These are phyloP conservation scores for Pseudopithomyces maydicus DNA, from an alignment of 2,329 filamentous ascomycete genomes.

Conservation along the genomic window DNA sequence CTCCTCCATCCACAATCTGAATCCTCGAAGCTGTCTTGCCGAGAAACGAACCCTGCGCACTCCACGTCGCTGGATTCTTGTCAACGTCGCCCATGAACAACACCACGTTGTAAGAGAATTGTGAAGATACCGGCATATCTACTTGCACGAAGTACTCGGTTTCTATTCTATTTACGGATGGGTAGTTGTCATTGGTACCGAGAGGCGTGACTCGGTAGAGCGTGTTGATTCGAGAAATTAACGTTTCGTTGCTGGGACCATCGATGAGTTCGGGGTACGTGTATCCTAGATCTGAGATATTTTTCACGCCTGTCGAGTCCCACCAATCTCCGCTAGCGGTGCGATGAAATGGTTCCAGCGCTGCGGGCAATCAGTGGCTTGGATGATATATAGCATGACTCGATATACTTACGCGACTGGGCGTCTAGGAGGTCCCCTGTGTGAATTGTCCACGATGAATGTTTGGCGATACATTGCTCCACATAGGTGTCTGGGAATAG, in stretches of 20 bases:
- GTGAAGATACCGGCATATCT: background rate
- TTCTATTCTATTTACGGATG: background rate
- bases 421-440: slow-evolving; percentile 48
- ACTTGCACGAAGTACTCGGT: background rate
- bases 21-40: background rate
- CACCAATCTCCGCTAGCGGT: slow-evolving; percentile 19
- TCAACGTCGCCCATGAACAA: background rate
- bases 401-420: slow-evolving; percentile 47
- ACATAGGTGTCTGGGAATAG: slow-evolving; percentile 41
- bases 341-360: slow-evolving; percentile 23
- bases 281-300: slow-evolving; percentile 19
- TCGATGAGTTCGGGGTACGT: slow-evolving; percentile 22
- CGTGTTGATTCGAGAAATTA: slow-evolving; percentile 17
- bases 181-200: background rate
- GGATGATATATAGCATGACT: background rate
- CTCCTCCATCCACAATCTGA: background rate
- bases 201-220: background rate
- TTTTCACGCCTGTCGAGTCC: slow-evolving; percentile 15
- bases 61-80: background rate
- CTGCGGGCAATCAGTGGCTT: background rate
- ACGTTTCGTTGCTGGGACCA: slow-evolving; percentile 12
- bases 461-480: slow-evolving; percentile 37
- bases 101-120: background rate
- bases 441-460: slow-evolving; percentile 40
- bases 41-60: background rate